Base-by-base conservation (phyloP, 2,329 filamentous ascomycete genomes). In the Coniochaeta sp. region DNA sequence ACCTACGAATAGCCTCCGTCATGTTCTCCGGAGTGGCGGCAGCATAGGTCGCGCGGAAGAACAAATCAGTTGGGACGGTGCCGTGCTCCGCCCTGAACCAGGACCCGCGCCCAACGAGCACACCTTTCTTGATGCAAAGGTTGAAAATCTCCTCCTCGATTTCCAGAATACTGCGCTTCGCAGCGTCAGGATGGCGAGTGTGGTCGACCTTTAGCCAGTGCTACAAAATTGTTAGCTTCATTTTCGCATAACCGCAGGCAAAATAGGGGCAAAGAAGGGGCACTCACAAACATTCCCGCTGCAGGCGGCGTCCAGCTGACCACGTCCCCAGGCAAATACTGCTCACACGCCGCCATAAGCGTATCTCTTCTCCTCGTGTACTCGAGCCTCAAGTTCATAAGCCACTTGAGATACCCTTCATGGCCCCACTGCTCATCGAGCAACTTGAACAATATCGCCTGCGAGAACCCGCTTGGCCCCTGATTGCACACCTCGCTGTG, bases 351-450 rank as follows among this genome's bases (percentile, higher is more conserved):
- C 8, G 82, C 80, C 6, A 96, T 78, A 61, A 99, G 84, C 28
- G 85, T 82, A 70, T 98, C 83, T 60, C 95, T 80, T 62, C 93
- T 85, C 65, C 79, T 78, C 1, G 93, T 95, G 71, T 99, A 99
- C 73, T 92, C 85, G 67, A 85, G 73, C 55, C 92, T 84, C 67
- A 98, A 77, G 71, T 91, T 83, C 71, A 95, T 89, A 64, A 99
- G 77, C 95, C 95, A 99, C 69, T 88, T 82, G 26, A 99, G 75
- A 70, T 96, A 99, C 1, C 93, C 93, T 47, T 85, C 81, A 69
- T 99, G 95, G 26, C 93, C 95, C 95, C 95, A 99, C 57, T 88
- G 86, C 74, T 96, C 91, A 65, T 99, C 95, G 1, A 99, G 80
- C 24, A 99, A 79, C 76, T 96, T 96, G 78, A 90, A 93, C 59